Conservation (phyloP, 371 early-diverging fungal genomes). For the Phascolomyces articulosus region DNA sequence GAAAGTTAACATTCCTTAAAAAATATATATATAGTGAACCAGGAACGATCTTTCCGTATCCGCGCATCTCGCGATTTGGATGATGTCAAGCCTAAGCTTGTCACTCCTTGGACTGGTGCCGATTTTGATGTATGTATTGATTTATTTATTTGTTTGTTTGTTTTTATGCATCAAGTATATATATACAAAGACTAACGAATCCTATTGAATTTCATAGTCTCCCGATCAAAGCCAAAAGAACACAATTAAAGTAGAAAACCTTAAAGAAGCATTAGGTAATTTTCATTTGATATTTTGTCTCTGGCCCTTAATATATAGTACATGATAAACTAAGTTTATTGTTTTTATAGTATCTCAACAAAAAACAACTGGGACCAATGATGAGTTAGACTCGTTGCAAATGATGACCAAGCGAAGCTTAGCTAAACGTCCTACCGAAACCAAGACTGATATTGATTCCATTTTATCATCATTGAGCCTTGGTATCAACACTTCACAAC, state of each 20-base stretch:
- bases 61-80: slow-evolving; percentile 51
- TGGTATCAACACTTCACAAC: slow-evolving; percentile 15
- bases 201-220: too few relatives aligned
- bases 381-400: slow-evolving; percentile 16
- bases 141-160: too few relatives aligned
- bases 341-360: background rate
- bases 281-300: too few relatives aligned
- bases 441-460: slow-evolving; percentile 38
- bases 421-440: slow-evolving; percentile 29
- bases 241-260: slow-evolving; percentile 52
- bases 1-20: too few relatives aligned
- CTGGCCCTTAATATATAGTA: too few relatives aligned
- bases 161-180: too few relatives aligned
- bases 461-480: slow-evolving; percentile 42
- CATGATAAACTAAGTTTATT: background rate
- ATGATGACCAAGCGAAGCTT: slow-evolving; percentile 24
- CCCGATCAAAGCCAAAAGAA: slow-evolving; percentile 24
- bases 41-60: slow-evolving; percentile 46
- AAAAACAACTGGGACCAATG: slow-evolving; percentile 8
- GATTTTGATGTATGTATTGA: slow-evolving; percentile 35
- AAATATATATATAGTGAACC: slow-evolving; percentile 21
- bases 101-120: slow-evolving; percentile 38
- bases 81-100: slow-evolving; percentile 48
- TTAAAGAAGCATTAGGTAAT: slow-evolving; percentile 51
- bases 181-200: too few relatives aligned